Evolutionary conservation across 345 rosid genomes (phyloP), one percentile per base, ranked within the genome.

Genomic region (Populus pruinosa): DNA sequence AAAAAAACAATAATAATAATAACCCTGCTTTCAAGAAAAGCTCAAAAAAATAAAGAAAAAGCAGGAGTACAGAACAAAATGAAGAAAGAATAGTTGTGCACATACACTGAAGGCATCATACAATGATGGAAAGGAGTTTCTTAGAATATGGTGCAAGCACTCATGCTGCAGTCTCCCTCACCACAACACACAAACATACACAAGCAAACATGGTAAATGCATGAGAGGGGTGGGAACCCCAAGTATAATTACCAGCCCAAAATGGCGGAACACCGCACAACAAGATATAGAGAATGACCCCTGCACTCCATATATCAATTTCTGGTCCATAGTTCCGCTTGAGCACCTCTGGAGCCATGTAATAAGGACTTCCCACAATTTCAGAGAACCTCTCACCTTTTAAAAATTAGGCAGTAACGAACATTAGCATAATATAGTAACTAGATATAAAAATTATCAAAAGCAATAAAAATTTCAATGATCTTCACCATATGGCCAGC

Each of bases 341-440:
- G n/a, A 96, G 91, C 81, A 96, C 99, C 89, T 96, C 99, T 16
- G 99, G 99, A 73, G 99, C 98, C 98, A 94, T 96, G 85, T 96
- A 96, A 83, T 96, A 94, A 65, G 99, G 98, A 75, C 99, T 96
- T 80, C 99, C 99, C 83, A 96, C 98, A 61, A 96, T 96, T 86
- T 96, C 99, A 5, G 98, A 94, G 86, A 94, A 96, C 72, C 88
- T 87, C 83, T 96, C 98, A 70, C 99, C 99, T 96, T 38, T 76
- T 72, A 56, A 73, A 77, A 69, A 35, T 70, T 78, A 41, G 72
- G 79, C 72, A 82, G 72, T 21, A 71, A 41, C 27, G 10, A 67
- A 21, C n/a, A 68, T 21, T 31, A 67, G 21, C 7, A 35, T 39
- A 70, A 77, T 16, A 29, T 21, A 21, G 69, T 6, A 29, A 50